phyloP scores from a whole-genome alignment of 305 asterid species.

The Solanum hybrid region DNA sequence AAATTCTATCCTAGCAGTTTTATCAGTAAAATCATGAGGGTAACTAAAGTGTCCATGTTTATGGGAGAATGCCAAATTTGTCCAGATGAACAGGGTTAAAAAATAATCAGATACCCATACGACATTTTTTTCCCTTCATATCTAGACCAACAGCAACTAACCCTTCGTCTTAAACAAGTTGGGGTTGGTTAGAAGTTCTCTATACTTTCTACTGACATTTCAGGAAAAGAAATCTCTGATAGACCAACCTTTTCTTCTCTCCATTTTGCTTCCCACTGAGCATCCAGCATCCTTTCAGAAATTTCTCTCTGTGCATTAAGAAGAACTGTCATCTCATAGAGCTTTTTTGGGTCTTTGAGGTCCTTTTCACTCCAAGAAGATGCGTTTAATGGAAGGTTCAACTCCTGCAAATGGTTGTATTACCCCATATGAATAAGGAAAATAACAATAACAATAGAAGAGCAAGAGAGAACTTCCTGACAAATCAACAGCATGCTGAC shows the following conservation, averaged over 20 bases:
- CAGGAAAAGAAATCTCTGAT: neutral
- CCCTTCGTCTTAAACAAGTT: neutral
- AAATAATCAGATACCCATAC: neutral
- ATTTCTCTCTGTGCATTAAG: constrained; percentile 91
- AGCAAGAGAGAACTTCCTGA: neutral
- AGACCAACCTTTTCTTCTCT: constrained; percentile 74
- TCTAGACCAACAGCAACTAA: neutral
- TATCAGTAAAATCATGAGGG: neutral
- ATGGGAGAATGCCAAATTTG: neutral
- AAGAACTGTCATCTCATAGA: constrained; percentile 74
- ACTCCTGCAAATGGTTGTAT: constrained; percentile 41
- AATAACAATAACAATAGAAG: constrained; percentile 2
- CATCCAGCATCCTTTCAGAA: constrained; percentile 68
- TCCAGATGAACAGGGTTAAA: neutral
- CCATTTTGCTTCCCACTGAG: constrained; percentile 95
- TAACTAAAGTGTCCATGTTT: neutral
- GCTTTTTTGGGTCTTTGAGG: constrained; percentile 84
- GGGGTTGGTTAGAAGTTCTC: neutral
- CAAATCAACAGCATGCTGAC: neutral
- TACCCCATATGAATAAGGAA: neutral
- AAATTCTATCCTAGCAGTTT: neutral
- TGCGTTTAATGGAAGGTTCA: constrained; percentile 69
- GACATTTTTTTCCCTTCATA: neutral
- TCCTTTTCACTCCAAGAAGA: constrained; percentile 85
- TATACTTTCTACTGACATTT: neutral